Evolutionary conservation across 2,329 filamentous ascomycete genomes (phyloP), one percentile per base, ranked within the genome.

Genomic region (Xylariaceae sp.): DNA sequence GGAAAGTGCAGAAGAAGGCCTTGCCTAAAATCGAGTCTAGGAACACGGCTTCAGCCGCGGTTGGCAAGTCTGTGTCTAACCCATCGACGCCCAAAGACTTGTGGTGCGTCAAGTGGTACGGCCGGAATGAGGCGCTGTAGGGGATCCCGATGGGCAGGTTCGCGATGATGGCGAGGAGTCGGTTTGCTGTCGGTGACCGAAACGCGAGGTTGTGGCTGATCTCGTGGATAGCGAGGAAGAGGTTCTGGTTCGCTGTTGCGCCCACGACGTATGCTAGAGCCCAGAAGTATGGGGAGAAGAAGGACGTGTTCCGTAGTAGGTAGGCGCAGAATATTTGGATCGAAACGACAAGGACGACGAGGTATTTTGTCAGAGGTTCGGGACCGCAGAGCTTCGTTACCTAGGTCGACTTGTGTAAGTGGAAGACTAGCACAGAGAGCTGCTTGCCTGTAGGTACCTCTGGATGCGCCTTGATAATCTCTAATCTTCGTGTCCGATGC

Each of bases 181-280:
- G 83, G 77, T 99, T 99, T 60, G 87, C 88, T 37, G 87, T 73
- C 1, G 91, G 83, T 23, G 87, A 93, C 65, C 86, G 87, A 82
- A 98, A 98, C 31, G 94, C 95, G 62, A 99, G 82, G 73, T 99
- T 99, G 79, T 99, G 95, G 14, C 92, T 96, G 74, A 99, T 98
- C 78, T 99, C 95, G 79, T 99, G 95, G 71, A 99, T 99, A 57
- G 95, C 92, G 37, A 99, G 87, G 80, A 99, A 99, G 47, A 98
- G 85, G 76, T 99, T 99, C 81, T 99, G 95, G 81, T 98, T 99
- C 52, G 94, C 88, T 0, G 95, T 98, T 26, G 95, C 95, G 55
- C 95, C 95, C 61, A 99, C 82, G 52, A 96, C 78, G 76, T 99
- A 99, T 63, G 91, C 92, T 0, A 92, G 90, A 53, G 88, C 81